Evolutionary conservation across 257 asterid species (phyloP).

Genomic region (Solanum paucissectum): DNA sequence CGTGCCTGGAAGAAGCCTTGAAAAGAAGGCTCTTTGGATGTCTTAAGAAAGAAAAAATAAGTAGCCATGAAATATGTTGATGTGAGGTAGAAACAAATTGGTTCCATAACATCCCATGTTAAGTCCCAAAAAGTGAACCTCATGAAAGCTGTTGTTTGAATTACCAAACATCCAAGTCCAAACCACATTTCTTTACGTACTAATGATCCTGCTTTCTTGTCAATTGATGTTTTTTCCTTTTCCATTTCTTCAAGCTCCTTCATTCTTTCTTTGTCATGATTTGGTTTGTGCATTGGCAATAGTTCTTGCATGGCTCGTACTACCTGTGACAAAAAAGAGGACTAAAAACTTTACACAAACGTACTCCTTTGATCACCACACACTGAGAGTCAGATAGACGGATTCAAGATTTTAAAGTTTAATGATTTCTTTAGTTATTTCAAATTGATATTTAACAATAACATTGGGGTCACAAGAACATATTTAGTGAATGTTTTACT

Average conservation of each 20-base stretch:
- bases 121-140: conserved; percentile 63
- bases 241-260: conserved; percentile 33
- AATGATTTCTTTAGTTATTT: too few relatives aligned
- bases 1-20: conserved; percentile 49
- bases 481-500: too few relatives aligned
- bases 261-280: conserved; percentile 6
- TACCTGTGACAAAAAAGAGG: background rate
- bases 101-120: conserved; percentile 81
- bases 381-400: too few relatives aligned
- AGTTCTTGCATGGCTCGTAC: conserved; percentile 8
- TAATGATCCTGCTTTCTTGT: conserved; percentile 37
- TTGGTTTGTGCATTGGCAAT: background rate
- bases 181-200: conserved; percentile 47
- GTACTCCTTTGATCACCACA: too few relatives aligned
- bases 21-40: conserved; percentile 47
- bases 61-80: conserved; percentile 30
- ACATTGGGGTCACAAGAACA: too few relatives aligned
- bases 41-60: conserved; percentile 42
- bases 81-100: conserved; percentile 46
- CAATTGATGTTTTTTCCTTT: conserved; percentile 35
- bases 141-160: conserved; percentile 34
- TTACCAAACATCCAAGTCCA: conserved; percentile 28
- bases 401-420: too few relatives aligned
- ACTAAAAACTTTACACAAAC: too few relatives aligned
- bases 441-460: too few relatives aligned